These are phyloP conservation scores for Schwanniomyces pseudopolymorphus DNA, from an alignment of 805 yeast genomes.

Conservation along the genomic window DNA sequence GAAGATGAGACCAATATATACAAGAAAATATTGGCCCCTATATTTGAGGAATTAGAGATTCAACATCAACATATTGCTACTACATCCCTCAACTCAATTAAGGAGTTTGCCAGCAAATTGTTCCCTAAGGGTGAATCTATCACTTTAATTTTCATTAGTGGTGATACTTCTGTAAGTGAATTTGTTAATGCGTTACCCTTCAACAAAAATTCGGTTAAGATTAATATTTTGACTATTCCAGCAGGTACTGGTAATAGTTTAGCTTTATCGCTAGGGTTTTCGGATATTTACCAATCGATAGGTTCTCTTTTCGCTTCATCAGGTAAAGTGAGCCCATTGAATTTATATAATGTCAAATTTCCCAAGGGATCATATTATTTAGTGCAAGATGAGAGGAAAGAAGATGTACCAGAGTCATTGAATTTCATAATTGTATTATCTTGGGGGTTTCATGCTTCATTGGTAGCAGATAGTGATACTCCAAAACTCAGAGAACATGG, in stretches of 20 bases:
- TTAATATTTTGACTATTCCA: slow-evolving; percentile 51
- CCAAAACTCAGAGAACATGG: slow-evolving; percentile 68
- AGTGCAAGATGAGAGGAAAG: slow-evolving; percentile 16
- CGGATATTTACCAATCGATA: slow-evolving; percentile 16
- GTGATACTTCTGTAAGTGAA: slow-evolving; percentile 84
- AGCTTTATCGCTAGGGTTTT: slow-evolving; percentile 56
- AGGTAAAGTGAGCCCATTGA: slow-evolving; percentile 30
- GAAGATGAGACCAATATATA: slow-evolving; percentile 35
- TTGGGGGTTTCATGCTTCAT: slow-evolving; percentile 83
- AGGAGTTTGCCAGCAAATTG: slow-evolving; percentile 35
- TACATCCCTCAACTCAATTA: slow-evolving; percentile 33
- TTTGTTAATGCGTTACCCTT: slow-evolving; percentile 53
- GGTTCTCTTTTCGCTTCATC: slow-evolving; percentile 15
- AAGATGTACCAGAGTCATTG: slow-evolving; percentile 15
- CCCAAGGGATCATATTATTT: slow-evolving; percentile 30
- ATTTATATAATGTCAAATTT: slow-evolving; percentile 44
- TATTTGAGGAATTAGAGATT: slow-evolving; percentile 39
- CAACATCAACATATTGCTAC: slow-evolving; percentile 46
- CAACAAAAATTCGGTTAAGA: slow-evolving; percentile 1
- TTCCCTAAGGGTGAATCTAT: slow-evolving; percentile 15
- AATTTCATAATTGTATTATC: slow-evolving; percentile 66
- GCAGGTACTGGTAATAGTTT: slow-evolving; percentile 88
- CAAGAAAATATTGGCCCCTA: slow-evolving; percentile 43
- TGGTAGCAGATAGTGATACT: slow-evolving; percentile 78
- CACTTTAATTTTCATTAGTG: slow-evolving; percentile 67